Base-by-base conservation (phyloP, 768 basidiomycete genomes). In the Termitomyces sp. region DNA sequence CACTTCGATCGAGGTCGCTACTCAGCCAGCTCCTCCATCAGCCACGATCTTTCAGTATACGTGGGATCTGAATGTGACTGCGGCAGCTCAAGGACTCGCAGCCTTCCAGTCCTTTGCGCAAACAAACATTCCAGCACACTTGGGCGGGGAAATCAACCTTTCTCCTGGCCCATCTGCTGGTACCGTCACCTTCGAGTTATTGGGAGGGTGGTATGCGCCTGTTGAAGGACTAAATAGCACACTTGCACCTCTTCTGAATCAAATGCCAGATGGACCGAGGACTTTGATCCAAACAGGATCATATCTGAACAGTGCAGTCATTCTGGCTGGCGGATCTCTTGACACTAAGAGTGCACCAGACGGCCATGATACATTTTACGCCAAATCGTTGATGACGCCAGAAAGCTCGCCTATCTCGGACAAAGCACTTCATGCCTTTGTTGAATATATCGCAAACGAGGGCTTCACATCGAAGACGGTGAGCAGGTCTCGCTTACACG, bases 41-140 rank as follows among this genome's bases (percentile, higher is more conserved):
- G 64, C 55, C n/a, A 67, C 64, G 0, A 58, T 66, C 8, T 67
- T 66, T 32, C 59, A 71, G 53, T 79, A 79, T 53, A 55, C 58
- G 1, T 82, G 79, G 79, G 66, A 73, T 56, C 63, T 81, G 16
- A 65, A 70, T 33, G 65, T 71, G 2, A 38, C 69, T 0, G 67
- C 65, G 3, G 77, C 78, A 0, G 68, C 74, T 15, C 65, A 69
- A 7, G 73, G 71, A 0, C 65, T 79, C 15, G 59, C 67, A 3
- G 65, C 73, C 1, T 76, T 74, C 66, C 77, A 81, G 59, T 63
- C 66, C 1, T 80, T 74, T 54, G 71, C 70, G 4, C 61, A 70
- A 44, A 65, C 68, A 18, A 62, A 68, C 62, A 70, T 76, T 54
- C 74, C 78, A 5, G 59, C 69, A 11, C 70, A 76, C 50, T 67